Percentiles rank a stretch among this genome's conserved stretches.
Evolutionary conservation across 306 rosid genomes (phyloP).

Genomic region (Pterocarpus santalinus): DNA sequence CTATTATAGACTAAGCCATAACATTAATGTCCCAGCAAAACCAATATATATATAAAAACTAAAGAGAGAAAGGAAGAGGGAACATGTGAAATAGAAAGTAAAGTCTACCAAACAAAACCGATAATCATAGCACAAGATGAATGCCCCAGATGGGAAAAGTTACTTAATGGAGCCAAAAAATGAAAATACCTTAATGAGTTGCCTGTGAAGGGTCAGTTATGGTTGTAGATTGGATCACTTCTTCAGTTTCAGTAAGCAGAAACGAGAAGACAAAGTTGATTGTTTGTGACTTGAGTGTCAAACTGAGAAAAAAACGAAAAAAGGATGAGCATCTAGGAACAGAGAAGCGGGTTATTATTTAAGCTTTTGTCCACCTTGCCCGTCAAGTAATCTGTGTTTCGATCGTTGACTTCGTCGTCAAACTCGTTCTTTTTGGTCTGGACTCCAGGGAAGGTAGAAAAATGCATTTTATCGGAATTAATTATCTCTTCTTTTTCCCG

Average conservation of each 20-base stretch:
- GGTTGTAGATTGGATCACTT: neutral
- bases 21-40: no score
- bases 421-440: neutral
- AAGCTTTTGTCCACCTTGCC: conserved; percentile 19
- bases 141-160: neutral
- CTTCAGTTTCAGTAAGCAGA: neutral
- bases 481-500: neutral
- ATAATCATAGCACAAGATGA: conserved; percentile 1
- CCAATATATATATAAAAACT: neutral
- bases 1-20: no score
- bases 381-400: neutral
- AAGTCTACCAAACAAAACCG: neutral
- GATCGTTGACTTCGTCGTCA: conserved; percentile 10
- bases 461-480: neutral
- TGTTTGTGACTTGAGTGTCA: neutral
- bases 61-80: neutral
- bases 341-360: neutral
- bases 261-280: neutral
- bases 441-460: neutral
- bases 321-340: neutral
- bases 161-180: neutral
- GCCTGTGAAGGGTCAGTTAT: neutral
- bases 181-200: conserved; percentile 23
- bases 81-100: neutral
- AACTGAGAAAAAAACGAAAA: neutral